Evolutionary conservation across 108 stramenopile species (phyloP), one percentile per base, ranked within the genome.

Genomic region (Cyclotella choctawhatcheeana): DNA sequence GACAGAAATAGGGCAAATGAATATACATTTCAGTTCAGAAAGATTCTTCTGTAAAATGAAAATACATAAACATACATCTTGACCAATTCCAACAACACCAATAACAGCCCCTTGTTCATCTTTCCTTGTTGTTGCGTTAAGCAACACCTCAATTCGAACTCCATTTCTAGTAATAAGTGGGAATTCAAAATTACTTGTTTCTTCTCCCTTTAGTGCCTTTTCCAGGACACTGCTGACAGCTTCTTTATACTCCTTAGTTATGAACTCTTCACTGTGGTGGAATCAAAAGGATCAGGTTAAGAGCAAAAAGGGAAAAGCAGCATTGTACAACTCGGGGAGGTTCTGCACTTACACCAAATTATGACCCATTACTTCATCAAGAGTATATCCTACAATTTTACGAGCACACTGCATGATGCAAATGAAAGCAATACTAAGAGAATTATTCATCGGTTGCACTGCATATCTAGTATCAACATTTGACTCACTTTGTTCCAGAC

Each of bases 1-100:
- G 37, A 40, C 8, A 40, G 6, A 40, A 40, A 40, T 40, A 10
- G 37, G 12, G 37, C 12, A 6, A 40, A 12, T 6, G 37, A 40
- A 40, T 40, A 40, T 10, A 40, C 12, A 40, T 6, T 6, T 40
- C 37, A 10, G 37, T 6, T 40, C 12, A 40, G 6, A 40, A n/a
- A n/a, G n/a, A n/a, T n/a, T n/a, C n/a, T n/a, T n/a, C n/a, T n/a
- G n/a, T n/a, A n/a, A n/a, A n/a, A n/a, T n/a, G n/a, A n/a, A n/a
- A n/a, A n/a, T n/a, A n/a, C n/a, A n/a, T n/a, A 40, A 6, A 50
- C 54, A 83, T 2, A 88, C 62, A 64, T 88, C 90, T 72, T 71
- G 60, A 2, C 86, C 88, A 24, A 92, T 81, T 16, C 67, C 77
- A 14, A 92, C 83, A 12, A 82, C 90, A 64, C 90, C 90, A n/a